Conservation (phyloP, 306 rosid genomes). For the Cyclanthera cordifolia region DNA sequence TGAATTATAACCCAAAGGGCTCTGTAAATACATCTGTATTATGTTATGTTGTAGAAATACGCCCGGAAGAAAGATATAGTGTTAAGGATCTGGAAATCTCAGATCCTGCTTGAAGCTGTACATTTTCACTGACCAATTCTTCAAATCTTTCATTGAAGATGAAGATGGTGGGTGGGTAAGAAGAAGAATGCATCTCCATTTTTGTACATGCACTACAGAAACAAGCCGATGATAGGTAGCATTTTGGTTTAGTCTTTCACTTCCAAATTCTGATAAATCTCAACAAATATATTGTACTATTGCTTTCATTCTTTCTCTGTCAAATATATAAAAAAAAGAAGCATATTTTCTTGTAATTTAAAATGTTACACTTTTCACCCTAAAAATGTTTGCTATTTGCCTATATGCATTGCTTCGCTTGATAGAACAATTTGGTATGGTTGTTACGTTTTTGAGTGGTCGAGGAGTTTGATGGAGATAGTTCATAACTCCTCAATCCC, state of each 20-base stretch:
- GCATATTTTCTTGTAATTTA: not conserved
- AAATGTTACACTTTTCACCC: not conserved
- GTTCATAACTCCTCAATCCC: too few species aligned
- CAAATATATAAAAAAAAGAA: not conserved
- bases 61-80: not conserved
- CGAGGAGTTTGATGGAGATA: too few species aligned
- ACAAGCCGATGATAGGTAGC: not conserved
- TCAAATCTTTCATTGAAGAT: conserved; percentile 59
- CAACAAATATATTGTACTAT: not conserved
- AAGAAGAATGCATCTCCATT: conserved; percentile 13
- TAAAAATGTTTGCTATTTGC: not conserved
- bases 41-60: conserved; percentile 16
- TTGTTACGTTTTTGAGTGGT: too few species aligned
- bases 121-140: conserved; percentile 33
- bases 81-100: not conserved
- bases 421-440: too few species aligned
- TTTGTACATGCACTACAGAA: conserved; percentile 32
- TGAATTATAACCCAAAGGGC: not conserved
- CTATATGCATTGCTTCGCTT: too few species aligned
- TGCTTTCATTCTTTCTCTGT: not conserved
- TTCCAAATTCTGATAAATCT: not conserved
- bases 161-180: conserved; percentile 22
- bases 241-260: conserved; percentile 5
- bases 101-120: conserved; percentile 8
- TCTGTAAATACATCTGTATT: conserved; percentile 13